Base-by-base conservation (phyloP, 306 rosid genomes). In the Rosa rugosa region DNA sequence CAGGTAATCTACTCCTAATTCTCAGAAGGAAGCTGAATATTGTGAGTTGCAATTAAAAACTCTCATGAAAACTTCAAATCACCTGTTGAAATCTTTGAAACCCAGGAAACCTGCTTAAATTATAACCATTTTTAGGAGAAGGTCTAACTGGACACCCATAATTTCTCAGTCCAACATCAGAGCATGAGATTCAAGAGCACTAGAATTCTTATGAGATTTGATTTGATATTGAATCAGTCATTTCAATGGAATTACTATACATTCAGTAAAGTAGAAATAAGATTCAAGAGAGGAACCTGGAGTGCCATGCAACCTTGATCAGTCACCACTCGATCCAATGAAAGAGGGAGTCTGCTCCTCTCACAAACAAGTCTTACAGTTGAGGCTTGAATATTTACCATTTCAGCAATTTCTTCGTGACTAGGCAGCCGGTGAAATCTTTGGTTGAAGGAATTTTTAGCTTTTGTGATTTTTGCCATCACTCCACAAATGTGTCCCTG, bases 381-480 rank as follows among this genome's bases (percentile, higher is more conserved):
- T 45, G 94, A 84, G 78, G 82, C 81, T 56, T 41, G 77, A 60
- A 85, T 79, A 45, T 89, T 59, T 11, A 90, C 82, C n/a, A 68
- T 22, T 77, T 84, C 80, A 5, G 97, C 89, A 1, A 82, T 67
- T 85, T 94, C 98, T 11, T 85, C 47, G n/a, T 89, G 67, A 5
- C 91, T 85, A 4, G 98, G 96, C 4, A 18, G 71, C 31, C 94
- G 77, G 45, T 73, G 79, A 22, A 89, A 78, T 82, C 73, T 90
- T 75, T 44, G 70, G 67, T 84, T 84, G 72, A 92, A 83, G 63
- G 76, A 75, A 81, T 50, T 88, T 68, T 86, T 85, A 25, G 90
- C 97, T 73, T 85, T 86, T 42, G 84, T 78, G 75, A 92, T 80
- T 90, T 87, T 92, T 17, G 93, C 85, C 79, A 90, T 80, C 87